Conservation (phyloP, 352 stramenopile species). For the Phytophthora pseudosyringae region DNA sequence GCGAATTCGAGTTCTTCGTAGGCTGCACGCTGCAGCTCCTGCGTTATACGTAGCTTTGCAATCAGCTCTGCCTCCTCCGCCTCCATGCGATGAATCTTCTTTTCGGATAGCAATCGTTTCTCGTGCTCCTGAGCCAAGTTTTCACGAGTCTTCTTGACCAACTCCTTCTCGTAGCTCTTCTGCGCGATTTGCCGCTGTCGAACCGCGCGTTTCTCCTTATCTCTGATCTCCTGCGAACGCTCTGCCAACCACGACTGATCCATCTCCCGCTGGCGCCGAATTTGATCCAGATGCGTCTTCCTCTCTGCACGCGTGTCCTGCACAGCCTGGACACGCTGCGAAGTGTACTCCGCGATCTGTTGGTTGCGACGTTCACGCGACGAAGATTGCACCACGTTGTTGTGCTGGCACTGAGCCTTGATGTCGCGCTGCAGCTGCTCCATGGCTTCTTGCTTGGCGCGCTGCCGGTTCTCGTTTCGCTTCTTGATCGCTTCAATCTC, state of each 20-base stretch:
- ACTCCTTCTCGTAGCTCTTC: slow-evolving; percentile 58
- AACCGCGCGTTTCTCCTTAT: slow-evolving; percentile 52
- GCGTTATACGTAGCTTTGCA: slow-evolving; percentile 62
- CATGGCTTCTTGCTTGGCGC: slow-evolving; percentile 52
- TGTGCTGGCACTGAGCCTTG: slow-evolving; percentile 51
- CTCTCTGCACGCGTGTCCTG: slow-evolving; percentile 58
- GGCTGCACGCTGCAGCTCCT: slow-evolving; percentile 67
- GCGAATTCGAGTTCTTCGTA: slow-evolving; percentile 75
- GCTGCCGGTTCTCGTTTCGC: slow-evolving; percentile 59
- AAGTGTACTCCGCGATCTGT: slow-evolving; percentile 43
- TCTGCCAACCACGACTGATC: slow-evolving; percentile 49
- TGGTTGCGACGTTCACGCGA: slow-evolving; percentile 54
- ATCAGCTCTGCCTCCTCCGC: slow-evolving; percentile 65
- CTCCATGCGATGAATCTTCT: slow-evolving; percentile 73
- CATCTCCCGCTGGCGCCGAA: slow-evolving; percentile 49
- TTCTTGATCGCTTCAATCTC: slow-evolving; percentile 72
- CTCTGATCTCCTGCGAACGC: slow-evolving; percentile 59
- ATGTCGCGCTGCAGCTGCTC: slow-evolving; percentile 69
- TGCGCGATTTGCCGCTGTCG: slow-evolving; percentile 49
- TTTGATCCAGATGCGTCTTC: slow-evolving; percentile 48
- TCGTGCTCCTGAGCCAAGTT: slow-evolving; percentile 62
- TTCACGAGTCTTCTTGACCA: slow-evolving; percentile 53
- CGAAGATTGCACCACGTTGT: slow-evolving; percentile 51
- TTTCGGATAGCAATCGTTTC: slow-evolving; percentile 60
- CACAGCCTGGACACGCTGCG: slow-evolving; percentile 58